Evolutionary conservation across 2,329 filamentous ascomycete genomes (phyloP), one percentile per base, ranked within the genome.

Genomic region (Xylaria sp.): DNA sequence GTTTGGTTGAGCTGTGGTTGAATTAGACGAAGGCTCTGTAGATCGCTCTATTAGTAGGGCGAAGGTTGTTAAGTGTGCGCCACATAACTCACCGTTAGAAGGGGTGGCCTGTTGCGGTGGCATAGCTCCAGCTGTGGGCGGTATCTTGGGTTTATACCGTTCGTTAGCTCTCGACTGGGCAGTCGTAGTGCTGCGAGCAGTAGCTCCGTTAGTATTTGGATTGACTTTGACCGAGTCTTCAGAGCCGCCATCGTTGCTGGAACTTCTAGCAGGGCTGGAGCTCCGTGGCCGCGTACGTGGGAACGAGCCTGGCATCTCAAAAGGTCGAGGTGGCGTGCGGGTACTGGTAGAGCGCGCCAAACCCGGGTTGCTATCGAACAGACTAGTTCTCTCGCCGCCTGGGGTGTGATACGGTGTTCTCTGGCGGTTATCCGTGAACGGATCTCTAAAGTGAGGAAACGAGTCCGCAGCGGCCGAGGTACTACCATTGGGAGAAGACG

Each of bases 301-400:
- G 58, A 72, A 78, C 25, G 73, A 27, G 29, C 71, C 75, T 22
- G 76, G 73, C 64, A 73, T 70, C 11, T 68, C 69, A 36, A 68
- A 61, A 31, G 64, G 69, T 61, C 76, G 77, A 15, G 75, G 69
- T 7, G 76, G 70, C 36, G 81, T 79, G 38, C 82, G 80, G 20
- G 80, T 81, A 74, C 83, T 86, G 67, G 79, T 81, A 4, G 83
- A 78, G n/a, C 84, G 79, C 54, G 78, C 77, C n/a, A 84, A 63
- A 10, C 75, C 76, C 29, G 79, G 73, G 6, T 75, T 77, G 1
- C 81, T 83, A 50, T 87, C 86, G 65, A 87, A 88, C 0, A 86
- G 83, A 51, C 87, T 84, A 4, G 86, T 84, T 77, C 85, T 89
- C 74, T 90, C 88, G 38, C 87, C 86, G 13, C 85, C 82, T 36